Evolutionary conservation across 2,329 filamentous ascomycete species (phyloP).

Genomic region (Colletotrichum chlorophyti): DNA sequence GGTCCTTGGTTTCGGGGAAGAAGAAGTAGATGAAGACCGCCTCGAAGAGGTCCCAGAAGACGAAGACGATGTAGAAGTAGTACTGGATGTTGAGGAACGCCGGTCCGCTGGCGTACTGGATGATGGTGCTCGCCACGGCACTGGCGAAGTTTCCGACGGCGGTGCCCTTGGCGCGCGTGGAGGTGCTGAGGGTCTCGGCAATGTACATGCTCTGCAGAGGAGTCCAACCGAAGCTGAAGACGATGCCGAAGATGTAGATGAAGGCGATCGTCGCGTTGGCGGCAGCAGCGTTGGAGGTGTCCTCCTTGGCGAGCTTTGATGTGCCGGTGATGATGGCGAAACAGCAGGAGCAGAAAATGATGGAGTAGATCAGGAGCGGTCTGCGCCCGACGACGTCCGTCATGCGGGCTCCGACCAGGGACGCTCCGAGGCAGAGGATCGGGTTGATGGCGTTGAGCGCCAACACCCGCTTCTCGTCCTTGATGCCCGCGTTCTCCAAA

Average conservation of each 20-base stretch:
- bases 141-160: constrained; percentile 50
- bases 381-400: constrained; percentile 65
- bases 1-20: constrained; percentile 54
- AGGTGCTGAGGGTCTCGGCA: constrained; percentile 52
- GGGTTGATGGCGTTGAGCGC: constrained; percentile 61
- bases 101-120: constrained; percentile 52
- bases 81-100: constrained; percentile 51
- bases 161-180: constrained; percentile 53
- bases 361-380: constrained; percentile 56
- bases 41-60: constrained; percentile 53
- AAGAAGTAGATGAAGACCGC: constrained; percentile 55
- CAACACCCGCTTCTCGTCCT: constrained; percentile 51
- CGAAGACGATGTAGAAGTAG: constrained; percentile 53
- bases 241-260: constrained; percentile 59
- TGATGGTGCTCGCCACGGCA: constrained; percentile 43
- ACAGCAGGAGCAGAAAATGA: constrained; percentile 52
- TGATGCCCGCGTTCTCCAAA: constrained; percentile 59
- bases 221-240: constrained; percentile 59
- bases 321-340: constrained; percentile 58
- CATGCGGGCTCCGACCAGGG: constrained; percentile 60
- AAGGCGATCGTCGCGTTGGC: constrained; percentile 56
- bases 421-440: constrained; percentile 56
- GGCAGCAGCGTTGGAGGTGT: constrained; percentile 41
- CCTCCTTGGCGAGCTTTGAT: constrained; percentile 48
- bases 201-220: constrained; percentile 58